Conservation (phyloP, 2,329 filamentous ascomycete species). For the Diaporthe sp. region DNA sequence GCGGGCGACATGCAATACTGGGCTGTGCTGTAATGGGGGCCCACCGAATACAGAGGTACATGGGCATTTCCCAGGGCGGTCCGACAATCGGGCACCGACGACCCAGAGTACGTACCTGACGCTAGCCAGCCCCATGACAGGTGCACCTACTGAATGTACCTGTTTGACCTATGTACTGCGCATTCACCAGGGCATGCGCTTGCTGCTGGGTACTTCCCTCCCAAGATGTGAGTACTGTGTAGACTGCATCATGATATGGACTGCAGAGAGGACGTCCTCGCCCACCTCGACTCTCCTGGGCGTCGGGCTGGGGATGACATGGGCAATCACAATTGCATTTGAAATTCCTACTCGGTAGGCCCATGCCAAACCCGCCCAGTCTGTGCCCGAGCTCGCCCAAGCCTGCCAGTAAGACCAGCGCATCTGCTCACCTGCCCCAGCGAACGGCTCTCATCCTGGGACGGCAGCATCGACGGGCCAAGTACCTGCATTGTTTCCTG, state of each 20-base stretch:
- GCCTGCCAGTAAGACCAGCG: constrained; percentile 15
- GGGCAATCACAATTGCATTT: not conserved
- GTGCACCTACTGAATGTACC: not conserved
- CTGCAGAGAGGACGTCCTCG: no score
- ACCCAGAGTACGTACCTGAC: constrained; percentile 7
- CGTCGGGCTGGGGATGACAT: not conserved
- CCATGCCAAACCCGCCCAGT: not conserved
- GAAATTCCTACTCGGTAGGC: not conserved
- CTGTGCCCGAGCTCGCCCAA: not conserved
- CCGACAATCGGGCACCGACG: constrained; percentile 20
- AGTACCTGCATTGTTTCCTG: constrained; percentile 16
- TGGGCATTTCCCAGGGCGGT: not conserved
- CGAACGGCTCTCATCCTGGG: not conserved
- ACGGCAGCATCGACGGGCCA: constrained; percentile 6
- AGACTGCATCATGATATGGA: no score
- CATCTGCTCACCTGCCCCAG: constrained; percentile 19
- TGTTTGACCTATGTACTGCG: no score
- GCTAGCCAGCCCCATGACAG: constrained; percentile 3
- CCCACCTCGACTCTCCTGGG: not conserved
- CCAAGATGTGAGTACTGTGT: no score
- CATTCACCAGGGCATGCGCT: not conserved
- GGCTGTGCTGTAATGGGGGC: constrained; percentile 4
- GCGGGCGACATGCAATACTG: not conserved
- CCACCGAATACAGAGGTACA: constrained; percentile 12
- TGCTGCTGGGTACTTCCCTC: constrained; percentile 8